phyloP scores from a whole-genome alignment of 345 rosid genomes.

The Adansonia digitata region DNA sequence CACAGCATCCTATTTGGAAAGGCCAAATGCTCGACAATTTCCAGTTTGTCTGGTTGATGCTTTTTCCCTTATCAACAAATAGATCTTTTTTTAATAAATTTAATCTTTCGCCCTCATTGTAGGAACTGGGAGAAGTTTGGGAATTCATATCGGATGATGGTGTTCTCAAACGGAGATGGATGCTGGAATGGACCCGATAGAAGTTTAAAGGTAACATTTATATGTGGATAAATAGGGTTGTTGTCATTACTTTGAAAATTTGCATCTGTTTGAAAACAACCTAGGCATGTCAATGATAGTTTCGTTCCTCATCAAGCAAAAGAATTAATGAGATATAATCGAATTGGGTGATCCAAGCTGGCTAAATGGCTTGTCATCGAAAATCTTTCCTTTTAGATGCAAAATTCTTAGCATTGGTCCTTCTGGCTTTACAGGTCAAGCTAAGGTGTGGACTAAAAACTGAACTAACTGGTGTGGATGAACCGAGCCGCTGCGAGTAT shows the following conservation, averaged over 20 bases:
- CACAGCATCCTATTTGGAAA: not conserved
- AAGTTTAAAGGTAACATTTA: slow-evolving; percentile 28
- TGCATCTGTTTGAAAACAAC: not conserved
- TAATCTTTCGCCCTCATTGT: not conserved
- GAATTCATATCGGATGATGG: slow-evolving; percentile 24
- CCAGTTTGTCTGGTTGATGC: not conserved
- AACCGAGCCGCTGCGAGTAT: slow-evolving; percentile 47
- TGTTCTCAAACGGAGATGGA: slow-evolving; percentile 32
- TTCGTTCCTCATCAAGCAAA: not conserved
- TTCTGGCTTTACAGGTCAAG: slow-evolving; percentile 25
- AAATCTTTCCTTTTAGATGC: not conserved
- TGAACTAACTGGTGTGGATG: slow-evolving; percentile 34
- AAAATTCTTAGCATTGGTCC: not conserved
- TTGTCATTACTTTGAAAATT: too few relatives aligned
- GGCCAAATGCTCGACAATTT: not conserved
- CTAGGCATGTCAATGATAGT: not conserved
- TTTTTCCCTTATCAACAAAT: not conserved
- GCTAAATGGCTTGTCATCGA: not conserved
- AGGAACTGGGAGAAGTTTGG: slow-evolving; percentile 39
- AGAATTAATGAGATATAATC: not conserved
- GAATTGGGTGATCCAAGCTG: not conserved
- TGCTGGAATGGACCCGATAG: slow-evolving; percentile 51
- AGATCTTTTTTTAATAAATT: not conserved
- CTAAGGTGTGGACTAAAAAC: slow-evolving; percentile 36
- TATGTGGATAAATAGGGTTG: not conserved